Percentiles rank a stretch among this genome's conserved stretches.
phyloP scores from a whole-genome alignment of 345 rosid genomes.

The Citropsis articulata region DNA sequence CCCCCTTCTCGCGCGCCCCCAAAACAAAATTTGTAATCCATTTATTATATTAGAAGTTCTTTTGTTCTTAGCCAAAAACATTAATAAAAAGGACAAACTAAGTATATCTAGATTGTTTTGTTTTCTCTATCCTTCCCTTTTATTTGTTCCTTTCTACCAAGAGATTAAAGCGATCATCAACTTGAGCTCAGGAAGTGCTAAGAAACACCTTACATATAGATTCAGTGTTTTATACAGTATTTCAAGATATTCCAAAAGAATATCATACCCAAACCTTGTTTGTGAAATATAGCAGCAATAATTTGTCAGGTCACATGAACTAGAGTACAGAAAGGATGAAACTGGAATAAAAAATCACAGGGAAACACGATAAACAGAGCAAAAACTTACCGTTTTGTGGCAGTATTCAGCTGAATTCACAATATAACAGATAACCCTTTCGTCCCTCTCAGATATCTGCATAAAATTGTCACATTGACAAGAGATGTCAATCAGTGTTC shows the following conservation, averaged over 20 bases:
- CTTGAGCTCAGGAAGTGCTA: neutral
- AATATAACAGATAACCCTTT: slow-evolving; percentile 87
- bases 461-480: slow-evolving; percentile 16
- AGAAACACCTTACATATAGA: neutral
- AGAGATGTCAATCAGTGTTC: slow-evolving; percentile 15
- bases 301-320: neutral
- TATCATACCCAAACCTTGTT: neutral
- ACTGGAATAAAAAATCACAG: neutral
- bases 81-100: too few species aligned
- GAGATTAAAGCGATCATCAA: neutral
- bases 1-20: too few species aligned
- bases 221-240: neutral
- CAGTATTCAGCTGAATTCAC: slow-evolving; percentile 97
- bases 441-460: slow-evolving; percentile 95
- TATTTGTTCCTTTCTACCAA: neutral
- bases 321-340: too few species aligned
- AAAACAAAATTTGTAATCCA: too few species aligned
- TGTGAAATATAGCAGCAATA: neutral
- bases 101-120: neutral
- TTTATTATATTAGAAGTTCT: too few species aligned
- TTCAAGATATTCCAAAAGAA: neutral
- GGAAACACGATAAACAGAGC: slow-evolving; percentile 10
- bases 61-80: too few species aligned
- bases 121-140: neutral
- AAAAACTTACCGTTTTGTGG: slow-evolving; percentile 78